Base-by-base conservation (phyloP, 2,329 filamentous ascomycete species). In the Cryphonectria radicalis region DNA sequence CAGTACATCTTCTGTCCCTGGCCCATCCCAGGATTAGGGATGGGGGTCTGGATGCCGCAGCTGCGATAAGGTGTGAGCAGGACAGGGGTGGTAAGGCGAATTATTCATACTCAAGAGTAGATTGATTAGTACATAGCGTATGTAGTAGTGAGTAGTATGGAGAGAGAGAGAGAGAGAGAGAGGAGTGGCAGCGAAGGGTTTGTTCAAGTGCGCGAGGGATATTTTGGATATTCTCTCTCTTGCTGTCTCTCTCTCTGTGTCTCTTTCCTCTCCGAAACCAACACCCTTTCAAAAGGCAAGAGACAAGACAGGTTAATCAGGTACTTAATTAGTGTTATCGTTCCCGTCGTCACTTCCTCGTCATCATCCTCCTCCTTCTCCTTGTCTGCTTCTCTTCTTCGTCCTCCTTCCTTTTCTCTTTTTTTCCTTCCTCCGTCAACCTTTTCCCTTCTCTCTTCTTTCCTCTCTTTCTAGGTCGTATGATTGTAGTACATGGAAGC, bases 41-140 rank as follows among this genome's bases (percentile, higher is more conserved):
- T 67, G 63, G 63, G 63, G 43, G n/a, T 50, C 63, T 40, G 59
- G 63, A 25, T 59, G 46, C 57, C 55, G 40, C 46, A 50, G 28
- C 65, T 35, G 19, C 50, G 65, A 59, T 67, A 59, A 67, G 63
- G 63, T 53, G 40, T 17, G 46, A 50, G 63, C 17, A 28, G 28
- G n/a, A 35, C 53, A 32, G 63, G 53, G 69, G 62, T 64, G 62
- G 40, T n/a, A 28, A 43, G 37, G 62, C 63, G 19, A 35, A 25
- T 35, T 50, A 37, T 22, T 62, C 35, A 62, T 62, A 50, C 46
- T 22, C 46, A 7, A 50, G 37, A n/a, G n/a, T 17, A 22, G 17
- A 50, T 50, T 50, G 46, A 22, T n/a, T 50, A 7, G 43, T 46
- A 46, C 17, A n/a, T 32, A 4, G 32, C 32, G 32, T 32, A 4